Evolutionary conservation across 495 filamentous ascomycete species (phyloP), one percentile per base, ranked within the genome.

Genomic region (Filosporella fistucella): DNA sequence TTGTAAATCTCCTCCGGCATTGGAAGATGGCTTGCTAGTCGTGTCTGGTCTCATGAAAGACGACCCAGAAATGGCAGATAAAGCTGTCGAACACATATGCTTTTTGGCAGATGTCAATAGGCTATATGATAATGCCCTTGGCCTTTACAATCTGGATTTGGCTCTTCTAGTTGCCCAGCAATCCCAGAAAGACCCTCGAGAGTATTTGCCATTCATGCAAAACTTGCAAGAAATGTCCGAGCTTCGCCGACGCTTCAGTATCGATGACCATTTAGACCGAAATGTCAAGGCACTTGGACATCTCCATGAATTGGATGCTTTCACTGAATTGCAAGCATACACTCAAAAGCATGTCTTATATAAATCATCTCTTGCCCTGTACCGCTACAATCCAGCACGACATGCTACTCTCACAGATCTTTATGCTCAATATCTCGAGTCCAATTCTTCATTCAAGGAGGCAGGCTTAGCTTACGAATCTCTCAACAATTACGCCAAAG

Each of bases 151-250:
- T 58, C 76, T 98, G 3, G 91, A 95, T 28, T 79, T 97, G 26
- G 84, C 90, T 7, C 70, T 98, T 11, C 70, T 95, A 39, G 85
- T 98, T 32, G 93, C 94, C 4, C 93, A 98, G 58, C 89, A 96
- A 63, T 91, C 91, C 12, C 93, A 98, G 65, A 88, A 89, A 63
- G 93, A 98, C 54, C 93, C 93, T 13, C 74, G 91, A 52, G 93
- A 98, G 68, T 98, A 98, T 55, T 77, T 98, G 14, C 94, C 93
- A 12, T 96, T 95, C 64, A 76, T 97, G 33, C 88, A 95, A 59
- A 82, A 80, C 17, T 75, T 96, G 8, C 89, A 96, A 60, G 72
- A 82, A 42, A 72, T 93, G 59, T 64, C 82, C 0, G 68, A 76
- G 17, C 63, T 82, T 14, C 79, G 88, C 16, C 79, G 85, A 24